These are phyloP conservation scores for Urtica urens DNA, from an alignment of 306 rosid species.

Conservation along the genomic window DNA sequence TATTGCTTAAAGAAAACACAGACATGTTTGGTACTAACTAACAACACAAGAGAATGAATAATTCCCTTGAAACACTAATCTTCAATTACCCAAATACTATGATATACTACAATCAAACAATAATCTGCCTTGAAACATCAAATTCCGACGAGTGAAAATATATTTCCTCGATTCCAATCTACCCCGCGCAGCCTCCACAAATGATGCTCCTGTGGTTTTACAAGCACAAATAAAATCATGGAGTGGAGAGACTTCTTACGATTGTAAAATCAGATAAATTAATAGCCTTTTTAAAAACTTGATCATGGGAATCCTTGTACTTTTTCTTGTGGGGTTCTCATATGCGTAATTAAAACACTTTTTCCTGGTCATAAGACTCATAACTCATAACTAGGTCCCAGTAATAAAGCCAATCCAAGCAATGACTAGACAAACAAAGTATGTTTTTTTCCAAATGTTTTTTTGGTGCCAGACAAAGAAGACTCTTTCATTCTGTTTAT, in stretches of 20 bases:
- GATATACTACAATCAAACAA: conserved; percentile 19
- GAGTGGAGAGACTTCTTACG: too few species aligned
- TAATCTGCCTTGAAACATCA: conserved; percentile 4
- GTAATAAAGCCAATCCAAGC: not conserved
- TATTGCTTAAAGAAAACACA: too few species aligned
- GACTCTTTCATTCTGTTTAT: not conserved
- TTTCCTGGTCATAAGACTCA: not conserved
- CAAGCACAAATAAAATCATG: not conserved
- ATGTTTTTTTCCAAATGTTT: not conserved
- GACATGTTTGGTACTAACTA: too few species aligned
- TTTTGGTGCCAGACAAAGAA: not conserved
- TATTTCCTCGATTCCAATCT: conserved; percentile 9
- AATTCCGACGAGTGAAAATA: conserved; percentile 4
- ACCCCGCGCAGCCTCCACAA: conserved; percentile 74
- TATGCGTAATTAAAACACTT: too few species aligned
- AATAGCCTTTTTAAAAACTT: not conserved
- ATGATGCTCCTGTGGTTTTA: conserved; percentile 40
- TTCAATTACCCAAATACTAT: conserved; percentile 23
- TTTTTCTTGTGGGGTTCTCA: not conserved
- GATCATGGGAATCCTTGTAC: not conserved
- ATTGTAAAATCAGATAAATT: not conserved
- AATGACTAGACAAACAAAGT: not conserved
- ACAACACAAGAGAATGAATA: conserved; percentile 72
- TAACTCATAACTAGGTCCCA: not conserved
- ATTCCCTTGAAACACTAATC: conserved; percentile 51